Base-by-base conservation (phyloP, 106 monocot species). In the Posidonia australis region DNA sequence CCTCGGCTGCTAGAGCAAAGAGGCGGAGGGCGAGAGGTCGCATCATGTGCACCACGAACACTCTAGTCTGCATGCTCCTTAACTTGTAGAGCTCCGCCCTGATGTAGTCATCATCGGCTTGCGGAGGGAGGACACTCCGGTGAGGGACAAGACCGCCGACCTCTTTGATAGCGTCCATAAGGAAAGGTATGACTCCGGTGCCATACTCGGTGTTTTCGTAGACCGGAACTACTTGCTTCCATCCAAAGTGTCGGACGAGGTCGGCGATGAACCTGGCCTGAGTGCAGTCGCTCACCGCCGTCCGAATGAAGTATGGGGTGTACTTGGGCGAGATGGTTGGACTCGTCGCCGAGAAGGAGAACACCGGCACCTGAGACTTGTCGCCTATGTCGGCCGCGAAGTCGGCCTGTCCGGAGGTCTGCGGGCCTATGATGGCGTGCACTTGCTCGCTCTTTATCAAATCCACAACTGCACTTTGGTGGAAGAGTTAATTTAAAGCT, bases 171-270 rank as follows among this genome's bases (percentile, higher is more conserved):
- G 67, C 58, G 32, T 74, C 74, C 2, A 51, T 13, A 11, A 74
- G 58, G 25, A 24, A 51, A 14, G 74, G 74, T 5, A 74, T 51
- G 1, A 48, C 5, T 1, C 74, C 67, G 41, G 41, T 0, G 9
- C 74, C 74, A 42, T 60, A 67, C 13, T 58, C 54, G n/a, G 67
- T 44, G 67, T 74, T 67, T 25, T 74, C 74, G 49, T 74, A 74
- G 14, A 74, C 23, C 27, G 31, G 46, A 1, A 74, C 74, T 0
- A 61, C 74, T 31, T 58, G 47, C 24, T 16, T 23, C 74, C 74
- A 74, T 5, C 54, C 42, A 27, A 66, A 74, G 19, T 26, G 28
- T 28, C 42, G 10, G 60, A 67, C 29, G 25, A 74, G 1, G 67
- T 43, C 49, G 22, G 74, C 74, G 30, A 74, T 49, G 22, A 46